Evolutionary conservation across 345 rosid genomes (phyloP).

Genomic region (Salix arbutifolia): DNA sequence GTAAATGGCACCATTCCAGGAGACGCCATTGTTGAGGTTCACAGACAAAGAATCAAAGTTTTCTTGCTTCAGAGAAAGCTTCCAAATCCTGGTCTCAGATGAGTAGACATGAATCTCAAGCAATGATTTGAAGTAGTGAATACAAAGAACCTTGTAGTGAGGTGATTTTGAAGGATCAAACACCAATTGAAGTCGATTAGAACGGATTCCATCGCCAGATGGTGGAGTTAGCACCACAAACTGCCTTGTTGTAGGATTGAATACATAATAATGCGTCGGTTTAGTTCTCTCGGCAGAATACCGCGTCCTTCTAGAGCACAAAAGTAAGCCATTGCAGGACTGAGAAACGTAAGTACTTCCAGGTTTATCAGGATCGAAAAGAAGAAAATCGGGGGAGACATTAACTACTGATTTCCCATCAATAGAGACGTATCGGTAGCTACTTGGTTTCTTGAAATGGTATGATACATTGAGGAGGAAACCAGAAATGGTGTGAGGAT

Average conservation of each 20-base stretch:
- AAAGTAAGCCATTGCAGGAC: constrained; percentile 13
- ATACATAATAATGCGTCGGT: constrained; percentile 4
- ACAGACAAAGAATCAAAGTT: neutral
- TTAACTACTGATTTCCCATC: neutral
- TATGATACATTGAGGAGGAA: neutral
- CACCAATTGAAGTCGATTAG: constrained; percentile 4
- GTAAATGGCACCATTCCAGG: constrained; percentile 21
- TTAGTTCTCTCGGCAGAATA: neutral
- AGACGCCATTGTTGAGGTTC: constrained; percentile 6
- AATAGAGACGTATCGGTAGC: constrained; percentile 1
- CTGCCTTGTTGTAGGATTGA: constrained; percentile 25
- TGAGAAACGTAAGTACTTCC: neutral
- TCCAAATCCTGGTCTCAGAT: constrained; percentile 12
- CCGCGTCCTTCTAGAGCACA: neutral
- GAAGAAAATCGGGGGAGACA: neutral
- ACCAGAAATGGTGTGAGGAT: constrained; percentile 3
- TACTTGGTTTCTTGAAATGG: neutral
- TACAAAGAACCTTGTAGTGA: constrained; percentile 17
- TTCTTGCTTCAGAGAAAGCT: neutral
- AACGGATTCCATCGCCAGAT: neutral
- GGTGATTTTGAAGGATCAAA: constrained; percentile 21
- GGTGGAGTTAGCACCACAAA: neutral
- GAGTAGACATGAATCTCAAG: constrained; percentile 12
- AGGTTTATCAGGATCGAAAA: neutral
- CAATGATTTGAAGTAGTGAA: neutral